Conservation (phyloP, 2,329 filamentous ascomycete species). For the Sporothrix humicola region DNA sequence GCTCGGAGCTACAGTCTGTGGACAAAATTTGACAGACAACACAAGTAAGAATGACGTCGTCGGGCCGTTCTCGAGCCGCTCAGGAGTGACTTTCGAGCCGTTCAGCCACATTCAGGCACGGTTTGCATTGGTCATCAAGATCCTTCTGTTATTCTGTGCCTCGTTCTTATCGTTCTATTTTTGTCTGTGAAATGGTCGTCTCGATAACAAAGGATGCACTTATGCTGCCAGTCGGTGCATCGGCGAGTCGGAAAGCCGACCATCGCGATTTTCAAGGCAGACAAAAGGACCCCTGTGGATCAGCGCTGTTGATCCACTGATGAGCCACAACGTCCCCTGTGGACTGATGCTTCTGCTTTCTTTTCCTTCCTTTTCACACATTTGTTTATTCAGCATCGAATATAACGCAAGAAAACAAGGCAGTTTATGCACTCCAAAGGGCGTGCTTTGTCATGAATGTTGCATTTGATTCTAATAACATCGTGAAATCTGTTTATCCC, state of each 20-base stretch:
- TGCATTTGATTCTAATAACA: background rate
- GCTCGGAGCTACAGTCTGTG: background rate
- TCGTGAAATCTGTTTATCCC: background rate
- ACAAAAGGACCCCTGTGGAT: slow-evolving; percentile 6
- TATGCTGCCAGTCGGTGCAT: background rate
- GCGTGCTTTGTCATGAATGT: background rate
- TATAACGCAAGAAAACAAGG: background rate
- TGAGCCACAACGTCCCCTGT: background rate
- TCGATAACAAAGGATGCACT: background rate
- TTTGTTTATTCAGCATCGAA: background rate
- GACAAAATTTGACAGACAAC: no score
- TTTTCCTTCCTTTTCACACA: background rate
- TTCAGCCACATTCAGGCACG: background rate
- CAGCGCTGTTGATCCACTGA: background rate
- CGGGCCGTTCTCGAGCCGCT: background rate
- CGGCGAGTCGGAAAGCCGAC: background rate
- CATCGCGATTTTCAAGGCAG: background rate
- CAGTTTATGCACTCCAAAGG: background rate
- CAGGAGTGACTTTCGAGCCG: background rate
- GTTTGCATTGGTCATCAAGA: background rate
- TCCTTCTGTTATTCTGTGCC: background rate
- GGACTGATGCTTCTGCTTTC: background rate
- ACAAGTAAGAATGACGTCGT: slow-evolving; percentile 15
- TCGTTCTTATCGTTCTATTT: background rate
- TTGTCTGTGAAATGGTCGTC: background rate